phyloP scores from a whole-genome alignment of 768 basidiomycete species.

The Tephrocybe sp. region DNA sequence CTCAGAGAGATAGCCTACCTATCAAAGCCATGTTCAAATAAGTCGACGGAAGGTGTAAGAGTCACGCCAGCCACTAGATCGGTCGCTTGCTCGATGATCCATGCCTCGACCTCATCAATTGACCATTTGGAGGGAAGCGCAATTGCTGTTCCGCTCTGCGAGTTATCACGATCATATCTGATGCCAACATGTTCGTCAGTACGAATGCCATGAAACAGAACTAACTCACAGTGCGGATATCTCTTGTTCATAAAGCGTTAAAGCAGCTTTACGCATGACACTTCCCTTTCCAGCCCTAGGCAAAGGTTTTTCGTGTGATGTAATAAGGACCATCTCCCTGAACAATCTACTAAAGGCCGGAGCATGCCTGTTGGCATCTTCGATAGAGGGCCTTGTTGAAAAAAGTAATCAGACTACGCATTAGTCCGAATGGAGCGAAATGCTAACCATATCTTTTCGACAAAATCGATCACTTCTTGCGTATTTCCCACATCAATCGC shows the following conservation, averaged over 20 bases:
- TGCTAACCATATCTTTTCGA: constrained; percentile 33
- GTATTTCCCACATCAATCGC: constrained; percentile 22
- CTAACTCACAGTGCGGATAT: constrained; percentile 36
- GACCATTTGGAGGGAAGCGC: constrained; percentile 25
- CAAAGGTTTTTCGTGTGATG: constrained; percentile 37
- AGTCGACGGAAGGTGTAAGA: not conserved
- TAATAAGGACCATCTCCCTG: constrained; percentile 51
- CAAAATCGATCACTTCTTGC: constrained; percentile 20
- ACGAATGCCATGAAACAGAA: constrained; percentile 16
- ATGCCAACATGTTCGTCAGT: too few species aligned
- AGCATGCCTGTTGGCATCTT: constrained; percentile 38
- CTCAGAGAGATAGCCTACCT: not conserved
- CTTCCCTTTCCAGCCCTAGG: constrained; percentile 46
- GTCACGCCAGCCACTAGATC: constrained; percentile 13
- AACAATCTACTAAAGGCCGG: constrained; percentile 42
- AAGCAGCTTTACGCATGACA: constrained; percentile 36
- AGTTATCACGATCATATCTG: too few species aligned
- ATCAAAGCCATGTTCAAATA: constrained; percentile 1
- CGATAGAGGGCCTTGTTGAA: constrained; percentile 32
- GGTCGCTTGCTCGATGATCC: constrained; percentile 23
- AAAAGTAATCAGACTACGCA: not conserved
- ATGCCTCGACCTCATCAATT: constrained; percentile 18
- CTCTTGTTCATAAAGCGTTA: constrained; percentile 36
- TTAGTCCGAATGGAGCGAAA: not conserved
- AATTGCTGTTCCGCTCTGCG: too few species aligned